phyloP scores from a whole-genome alignment of 2,329 filamentous ascomycete species.

The Fulvia fulva region DNA sequence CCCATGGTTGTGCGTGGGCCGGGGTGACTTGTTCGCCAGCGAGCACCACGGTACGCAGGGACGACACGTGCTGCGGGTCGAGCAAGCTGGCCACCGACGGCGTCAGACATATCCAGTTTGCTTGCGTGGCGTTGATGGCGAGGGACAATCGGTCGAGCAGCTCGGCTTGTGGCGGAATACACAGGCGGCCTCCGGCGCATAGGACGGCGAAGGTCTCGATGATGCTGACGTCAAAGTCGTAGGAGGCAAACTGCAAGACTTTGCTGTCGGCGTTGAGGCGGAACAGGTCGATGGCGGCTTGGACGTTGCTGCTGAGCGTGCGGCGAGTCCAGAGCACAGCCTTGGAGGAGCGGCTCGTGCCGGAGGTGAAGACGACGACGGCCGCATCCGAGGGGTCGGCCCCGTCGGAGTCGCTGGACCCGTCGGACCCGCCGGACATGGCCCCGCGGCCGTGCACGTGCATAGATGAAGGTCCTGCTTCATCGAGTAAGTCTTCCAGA shows the following conservation, averaged over 20 bases:
- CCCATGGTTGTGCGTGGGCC: not conserved
- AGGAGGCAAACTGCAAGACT: conserved; percentile 13
- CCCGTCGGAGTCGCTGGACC: not conserved
- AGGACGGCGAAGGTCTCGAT: not conserved
- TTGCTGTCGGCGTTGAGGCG: not conserved
- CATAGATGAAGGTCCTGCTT: conserved; percentile 27
- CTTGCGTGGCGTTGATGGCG: conserved; percentile 24
- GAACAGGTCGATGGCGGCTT: not conserved
- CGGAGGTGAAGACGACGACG: conserved; percentile 12
- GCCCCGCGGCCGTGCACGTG: too few species aligned
- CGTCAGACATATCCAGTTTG: conserved; percentile 50
- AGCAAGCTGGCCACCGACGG: conserved; percentile 51
- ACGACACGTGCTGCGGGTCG: conserved; percentile 41
- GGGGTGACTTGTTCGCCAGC: conserved; percentile 9
- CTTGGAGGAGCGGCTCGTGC: conserved; percentile 15
- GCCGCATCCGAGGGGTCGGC: not conserved
- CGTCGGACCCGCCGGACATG: conserved; percentile 27
- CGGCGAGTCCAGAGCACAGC: conserved; percentile 2
- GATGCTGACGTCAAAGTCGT: conserved; percentile 16
- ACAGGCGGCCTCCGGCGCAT: conserved; percentile 12
- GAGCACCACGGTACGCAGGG: not conserved
- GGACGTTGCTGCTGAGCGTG: not conserved
- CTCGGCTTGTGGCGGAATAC: conserved; percentile 37
- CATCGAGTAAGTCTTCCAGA: not conserved
- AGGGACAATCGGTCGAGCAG: conserved; percentile 41